Evolutionary conservation across 2,329 filamentous ascomycete genomes (phyloP).

Genomic region (Pezizomycotina sp.): DNA sequence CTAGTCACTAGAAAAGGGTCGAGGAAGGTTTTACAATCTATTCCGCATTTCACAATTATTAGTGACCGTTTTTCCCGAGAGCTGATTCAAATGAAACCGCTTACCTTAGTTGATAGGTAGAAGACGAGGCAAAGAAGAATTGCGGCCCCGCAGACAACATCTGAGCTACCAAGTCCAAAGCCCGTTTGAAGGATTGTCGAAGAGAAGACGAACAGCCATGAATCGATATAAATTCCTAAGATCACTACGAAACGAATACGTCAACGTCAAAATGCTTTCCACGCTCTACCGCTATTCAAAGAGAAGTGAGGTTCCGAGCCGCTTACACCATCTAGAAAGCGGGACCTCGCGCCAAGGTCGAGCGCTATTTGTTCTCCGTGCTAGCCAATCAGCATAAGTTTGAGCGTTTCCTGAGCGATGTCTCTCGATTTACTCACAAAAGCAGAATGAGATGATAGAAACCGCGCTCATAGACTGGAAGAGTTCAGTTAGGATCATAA

Average conservation of each 20-base stretch:
- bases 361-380: too few species aligned
- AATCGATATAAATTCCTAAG: constrained; percentile 43
- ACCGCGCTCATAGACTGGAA: too few species aligned
- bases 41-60: constrained; percentile 1
- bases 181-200: constrained; percentile 42
- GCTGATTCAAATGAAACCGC: constrained; percentile 9
- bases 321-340: too few species aligned
- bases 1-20: background rate
- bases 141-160: constrained; percentile 39
- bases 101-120: constrained; percentile 47
- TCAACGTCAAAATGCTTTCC: too few species aligned
- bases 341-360: too few species aligned
- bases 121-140: constrained; percentile 45
- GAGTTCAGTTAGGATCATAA: too few species aligned
- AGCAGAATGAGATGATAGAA: too few species aligned
- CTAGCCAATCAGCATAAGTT: too few species aligned
- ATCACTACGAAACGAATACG: constrained; percentile 39
- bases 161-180: constrained; percentile 39
- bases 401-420: too few species aligned
- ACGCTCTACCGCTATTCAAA: too few species aligned
- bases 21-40: constrained; percentile 27
- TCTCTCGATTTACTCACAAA: too few species aligned
- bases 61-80: background rate
- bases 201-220: constrained; percentile 42
- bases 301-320: too few species aligned